Evolutionary conservation across 2,329 filamentous ascomycete species (phyloP), one percentile per base, ranked within the genome.

Genomic region (Venturia effusa): DNA sequence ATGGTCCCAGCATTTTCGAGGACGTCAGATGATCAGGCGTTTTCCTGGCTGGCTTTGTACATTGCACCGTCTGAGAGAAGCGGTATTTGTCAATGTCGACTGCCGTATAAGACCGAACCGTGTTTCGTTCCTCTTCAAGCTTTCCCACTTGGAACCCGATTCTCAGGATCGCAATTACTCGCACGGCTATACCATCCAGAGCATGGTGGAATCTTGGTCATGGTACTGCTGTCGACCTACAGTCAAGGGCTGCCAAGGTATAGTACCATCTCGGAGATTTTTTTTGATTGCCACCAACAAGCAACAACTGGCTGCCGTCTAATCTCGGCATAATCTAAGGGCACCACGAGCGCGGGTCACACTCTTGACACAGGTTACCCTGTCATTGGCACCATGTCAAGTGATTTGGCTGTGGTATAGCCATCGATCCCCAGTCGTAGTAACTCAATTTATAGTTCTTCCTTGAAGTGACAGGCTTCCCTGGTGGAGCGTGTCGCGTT

Each of bases 401-500:
- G n/a, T n/a, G n/a, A n/a, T n/a, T n/a, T n/a, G n/a, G n/a, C n/a
- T n/a, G n/a, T n/a, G n/a, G n/a, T 57, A 19, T 34, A 17, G 15
- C 15, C 51, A 57, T 32, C 51, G 51, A 34, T 57, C 15, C 51
- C 51, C 27, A 57, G 51, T 57, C 51, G n/a, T 57, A 57, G 27
- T 57, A 57, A 8, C 30, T 57, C 30, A 57, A 57, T 57, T 57
- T 57, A 57, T 57, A 10, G 51, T 57, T 57, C 51, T 57, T 57
- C 51, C 51, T 27, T 57, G 51, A 30, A 57, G 27, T n/a, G 19
- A 57, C 51, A 34, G 15, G 22, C 19, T 45, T 10, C 43, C 43
- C 22, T 45, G 17, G 22, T 17, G n/a, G 22, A 55, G 30, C 27
- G 51, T 57, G 27, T 27, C 51, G 51, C 19, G 2, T 19, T 34